Evolutionary conservation across 805 yeast species (phyloP), one percentile per base, ranked within the genome.

Genomic region (Zygosaccharomyces bailii): DNA sequence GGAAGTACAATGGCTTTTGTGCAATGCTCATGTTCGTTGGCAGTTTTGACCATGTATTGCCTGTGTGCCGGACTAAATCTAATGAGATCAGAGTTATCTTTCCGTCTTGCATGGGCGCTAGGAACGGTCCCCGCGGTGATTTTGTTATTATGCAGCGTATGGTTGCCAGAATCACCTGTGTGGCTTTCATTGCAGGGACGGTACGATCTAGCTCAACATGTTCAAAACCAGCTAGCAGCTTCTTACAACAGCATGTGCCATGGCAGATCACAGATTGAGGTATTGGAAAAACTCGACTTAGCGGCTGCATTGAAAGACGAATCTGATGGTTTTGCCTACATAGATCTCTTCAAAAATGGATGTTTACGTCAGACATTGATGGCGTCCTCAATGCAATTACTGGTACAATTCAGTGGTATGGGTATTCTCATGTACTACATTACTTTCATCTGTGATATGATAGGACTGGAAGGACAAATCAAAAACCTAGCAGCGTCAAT

Each of bases 21-120:
- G 67, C 84, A 79, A 57, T 71, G 78, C 54, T 71, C 75, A 53
- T 72, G 79, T 33, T 80, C 83, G 1, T 70, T 75, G 51, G 84
- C 84, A 25, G 78, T 79, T 40, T 66, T 79, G 71, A 57, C 73
- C 45, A 78, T 80, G 60, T 78, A 75, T 55, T 78, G 74, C 42
- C 56, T 76, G 4, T 68, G 75, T 10, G 71, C 73, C 50, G 72
- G 73, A 5, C 11, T 78, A 72, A 59, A 70, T 70, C 4, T 67
- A 56, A 44, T 73, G 20, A 54, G 63, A 7, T 67, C 68, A 8
- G 75, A 75, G 16, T 61, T 69, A 37, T 72, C 84, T 40, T 82
- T 82, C 74, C 73, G 90, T 55, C 59, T 77, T 17, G 84, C 80
- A 45, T 72, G 90, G 85, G 69, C 78, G 57, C 34, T 85, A 67